Conservation (phyloP, 2,329 filamentous ascomycete species). For the Knufia petricola region DNA sequence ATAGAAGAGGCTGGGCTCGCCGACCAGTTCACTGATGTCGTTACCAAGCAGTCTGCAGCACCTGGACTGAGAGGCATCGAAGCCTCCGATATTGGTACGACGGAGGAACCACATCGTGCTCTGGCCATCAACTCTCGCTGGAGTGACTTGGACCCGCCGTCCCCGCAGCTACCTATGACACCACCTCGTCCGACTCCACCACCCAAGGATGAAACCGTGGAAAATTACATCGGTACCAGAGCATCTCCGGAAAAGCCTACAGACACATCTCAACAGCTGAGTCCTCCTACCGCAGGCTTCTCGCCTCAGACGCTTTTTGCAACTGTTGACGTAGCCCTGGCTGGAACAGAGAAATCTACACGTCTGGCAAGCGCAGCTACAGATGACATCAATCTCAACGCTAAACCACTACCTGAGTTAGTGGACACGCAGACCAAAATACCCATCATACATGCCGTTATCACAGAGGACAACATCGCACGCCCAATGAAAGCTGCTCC, state of each 20-base stretch:
- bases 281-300: background rate
- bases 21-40: conserved; percentile 45
- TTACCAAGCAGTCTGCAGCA: conserved; percentile 43
- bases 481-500: conserved; percentile 16
- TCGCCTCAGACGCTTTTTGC: background rate
- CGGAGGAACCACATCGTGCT: background rate
- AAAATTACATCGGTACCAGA: background rate
- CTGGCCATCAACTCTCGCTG: background rate
- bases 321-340: background rate
- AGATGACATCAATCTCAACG: conserved; percentile 9
- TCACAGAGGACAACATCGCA: conserved; percentile 19
- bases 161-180: conserved; percentile 25
- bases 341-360: conserved; percentile 10
- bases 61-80: conserved; percentile 42
- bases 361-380: conserved; percentile 8
- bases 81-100: background rate
- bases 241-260: background rate
- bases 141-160: conserved; percentile 16
- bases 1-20: conserved; percentile 43
- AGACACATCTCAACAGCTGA: background rate
- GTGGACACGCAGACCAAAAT: too few relatives aligned
- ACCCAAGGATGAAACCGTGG: conserved; percentile 11
- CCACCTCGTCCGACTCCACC: conserved; percentile 23
- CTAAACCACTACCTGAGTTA: conserved; percentile 16
- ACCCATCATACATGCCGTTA: conserved; percentile 21